Evolutionary conservation across 768 basidiomycete species (phyloP).

Genomic region (Tricholoma terreum): DNA sequence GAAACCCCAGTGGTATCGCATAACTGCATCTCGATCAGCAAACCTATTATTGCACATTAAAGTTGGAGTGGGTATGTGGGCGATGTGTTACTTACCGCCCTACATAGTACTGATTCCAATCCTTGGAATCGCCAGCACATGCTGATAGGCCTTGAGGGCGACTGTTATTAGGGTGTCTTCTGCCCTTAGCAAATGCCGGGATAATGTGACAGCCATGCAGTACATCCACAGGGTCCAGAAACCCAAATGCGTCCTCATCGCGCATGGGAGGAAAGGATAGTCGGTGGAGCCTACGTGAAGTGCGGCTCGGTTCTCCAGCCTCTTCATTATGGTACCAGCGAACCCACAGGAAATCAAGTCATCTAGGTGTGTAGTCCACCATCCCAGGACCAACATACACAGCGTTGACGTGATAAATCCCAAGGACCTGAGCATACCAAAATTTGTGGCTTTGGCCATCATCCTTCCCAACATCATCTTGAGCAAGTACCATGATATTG

Average conservation of each 20-base stretch:
- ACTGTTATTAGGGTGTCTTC: slow-evolving; percentile 2
- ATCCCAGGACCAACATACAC: slow-evolving; percentile 6
- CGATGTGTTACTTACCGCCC: background rate
- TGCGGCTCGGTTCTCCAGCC: background rate
- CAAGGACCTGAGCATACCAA: slow-evolving; percentile 27
- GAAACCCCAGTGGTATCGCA: slow-evolving; percentile 2
- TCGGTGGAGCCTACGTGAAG: slow-evolving; percentile 5
- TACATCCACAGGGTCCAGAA: slow-evolving; percentile 41
- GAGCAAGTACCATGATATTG: slow-evolving; percentile 26
- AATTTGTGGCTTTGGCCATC: slow-evolving; percentile 15
- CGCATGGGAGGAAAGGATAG: slow-evolving; percentile 32
- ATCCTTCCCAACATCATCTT: background rate
- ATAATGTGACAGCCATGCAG: slow-evolving; percentile 24
- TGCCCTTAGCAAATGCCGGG: background rate
- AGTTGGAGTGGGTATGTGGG: no score
- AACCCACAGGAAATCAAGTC: slow-evolving; percentile 30
- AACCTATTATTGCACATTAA: background rate
- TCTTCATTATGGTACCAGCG: slow-evolving; percentile 18
- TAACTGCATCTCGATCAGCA: slow-evolving; percentile 2
- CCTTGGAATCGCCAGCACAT: background rate
- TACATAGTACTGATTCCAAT: background rate
- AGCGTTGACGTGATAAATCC: slow-evolving; percentile 25
- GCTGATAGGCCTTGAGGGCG: background rate
- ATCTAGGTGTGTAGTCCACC: slow-evolving; percentile 4
- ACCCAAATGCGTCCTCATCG: slow-evolving; percentile 35